Evolutionary conservation across 441 rosid genomes (phyloP), one percentile per base, ranked within the genome.

Genomic region (Aleurites moluccanus): DNA sequence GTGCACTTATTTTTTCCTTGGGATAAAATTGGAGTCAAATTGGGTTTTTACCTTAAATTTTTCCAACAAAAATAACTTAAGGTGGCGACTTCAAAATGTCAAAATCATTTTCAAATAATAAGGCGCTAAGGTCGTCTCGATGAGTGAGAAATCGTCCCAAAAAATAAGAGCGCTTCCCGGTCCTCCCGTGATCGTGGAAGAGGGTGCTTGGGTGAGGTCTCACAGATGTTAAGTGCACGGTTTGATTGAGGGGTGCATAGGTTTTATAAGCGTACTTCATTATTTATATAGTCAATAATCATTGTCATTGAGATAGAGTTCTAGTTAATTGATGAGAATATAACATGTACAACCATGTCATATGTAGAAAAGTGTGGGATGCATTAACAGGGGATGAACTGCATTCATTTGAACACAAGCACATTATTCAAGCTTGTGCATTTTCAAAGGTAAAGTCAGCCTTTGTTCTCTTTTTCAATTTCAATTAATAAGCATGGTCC

Each of bases 331-430:
- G 20, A 20, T 23, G 27, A 47, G 72, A 52, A 18, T 69, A 50
- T 18, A 28, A 50, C 27, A 6, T 28, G 2, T n/a, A 10, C 4
- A 44, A 44, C 10, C 1, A 11, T 16, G 50, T 73, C 21, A 27
- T 64, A 68, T 85, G 74, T 93, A 96, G 99, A 82, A 96, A 91
- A 86, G 76, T 96, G 52, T 96, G 99, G 98, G 97, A 96, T 84
- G 98, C 99, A 15, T 88, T 96, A 83, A 89, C 97, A 0, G 98
- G 99, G 7, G 94, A 91, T 82, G 97, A 80, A 71, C 77, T 96
- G 78, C 99, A 93, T 77, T 96, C 98, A 56, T 96, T 96, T 82
- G 98, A 93, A 70, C 99, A 96, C 83, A 93, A 91, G 84, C 98
- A 96, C 80, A 96, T 96, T 76, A 97, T 96, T 79, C 87, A 97